Evolutionary conservation across 495 filamentous ascomycete species (phyloP), one percentile per base, ranked within the genome.

Genomic region (Trichoderma asperelloides): DNA sequence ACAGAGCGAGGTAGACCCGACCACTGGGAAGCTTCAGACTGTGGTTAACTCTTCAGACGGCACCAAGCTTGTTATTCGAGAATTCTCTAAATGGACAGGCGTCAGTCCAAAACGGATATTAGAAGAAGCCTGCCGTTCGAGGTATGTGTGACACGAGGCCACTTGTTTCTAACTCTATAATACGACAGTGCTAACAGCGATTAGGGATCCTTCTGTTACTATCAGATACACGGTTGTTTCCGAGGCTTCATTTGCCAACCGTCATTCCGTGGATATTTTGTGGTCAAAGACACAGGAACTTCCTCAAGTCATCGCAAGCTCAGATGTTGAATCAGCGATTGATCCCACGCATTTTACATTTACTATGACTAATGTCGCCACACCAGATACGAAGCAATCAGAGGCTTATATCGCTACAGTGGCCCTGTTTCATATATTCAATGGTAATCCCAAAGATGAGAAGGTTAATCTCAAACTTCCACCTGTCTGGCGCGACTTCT

Each of bases 121-220:
- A 18, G 92, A 97, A 71, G 95, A 97, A 76, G 85, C 91, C 57
- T 96, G 92, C 74, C 89, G 88, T 70, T 86, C 92, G 67, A 89
- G 90, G 89, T 89, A 78, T 74, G 82, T 74, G n/a, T 3, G 3
- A 65, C 16, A 41, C 13, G 3, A 13, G 28, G 21, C n/a, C 21
- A 23, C 18, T 45, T 30, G 47, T 4, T 28, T 40, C 39, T 62
- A n/a, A n/a, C n/a, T n/a, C n/a, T n/a, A n/a, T 30, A 43, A 9
- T 28, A 65, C 62, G 25, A 5, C 55, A 60, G 12, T 60, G n/a
- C 23, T 60, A 27, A 60, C 13, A 68, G 45, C 64, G 70, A 66
- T 69, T 63, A 88, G 87, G 80, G 92, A 96, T 74, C 79, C 89
- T 6, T 78, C 80, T 8, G 87, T 82, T 23, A 88, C 81, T 70